Percentiles rank a stretch among this genome's conserved stretches.
Evolutionary conservation across 2,329 filamentous ascomycete genomes (phyloP).

Genomic region (Apiospora kogelbergensis): DNA sequence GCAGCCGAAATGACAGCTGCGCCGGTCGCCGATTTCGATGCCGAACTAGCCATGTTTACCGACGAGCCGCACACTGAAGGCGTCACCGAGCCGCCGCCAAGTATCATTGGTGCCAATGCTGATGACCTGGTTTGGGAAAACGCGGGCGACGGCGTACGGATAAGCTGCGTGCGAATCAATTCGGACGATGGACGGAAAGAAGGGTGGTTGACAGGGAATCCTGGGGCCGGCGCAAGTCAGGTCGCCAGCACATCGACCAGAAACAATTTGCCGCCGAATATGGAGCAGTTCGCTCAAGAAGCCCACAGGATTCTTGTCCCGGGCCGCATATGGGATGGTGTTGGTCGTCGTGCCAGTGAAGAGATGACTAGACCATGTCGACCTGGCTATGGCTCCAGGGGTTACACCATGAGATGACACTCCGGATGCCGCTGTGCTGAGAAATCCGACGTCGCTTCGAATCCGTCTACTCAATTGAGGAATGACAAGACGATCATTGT

Average conservation of each 20-base stretch:
- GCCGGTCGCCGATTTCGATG: not conserved
- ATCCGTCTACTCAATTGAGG: not conserved
- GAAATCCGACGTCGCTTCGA: not conserved
- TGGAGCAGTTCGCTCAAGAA: conserved; percentile 5
- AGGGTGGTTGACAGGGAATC: not conserved
- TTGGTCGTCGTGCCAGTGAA: not conserved
- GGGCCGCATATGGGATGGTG: conserved; percentile 14
- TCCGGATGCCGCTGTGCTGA: not conserved
- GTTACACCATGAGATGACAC: not conserved
- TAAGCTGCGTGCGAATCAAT: not conserved
- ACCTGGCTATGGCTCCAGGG: not conserved
- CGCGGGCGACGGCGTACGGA: not conserved
- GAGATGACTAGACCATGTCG: not conserved
- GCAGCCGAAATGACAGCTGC: not conserved
- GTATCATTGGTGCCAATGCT: not conserved
- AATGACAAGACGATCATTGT: not conserved
- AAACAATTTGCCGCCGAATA: not conserved
- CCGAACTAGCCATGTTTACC: not conserved
- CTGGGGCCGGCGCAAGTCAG: not conserved
- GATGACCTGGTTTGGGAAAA: not conserved
- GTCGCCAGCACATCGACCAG: not conserved
- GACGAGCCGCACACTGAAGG: not conserved
- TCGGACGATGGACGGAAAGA: conserved; percentile 4
- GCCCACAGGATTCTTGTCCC: conserved; percentile 6
- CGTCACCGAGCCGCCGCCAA: not conserved